Evolutionary conservation across 768 basidiomycete species (phyloP), one percentile per base, ranked within the genome.

Genomic region (Roridomyces roridus): DNA sequence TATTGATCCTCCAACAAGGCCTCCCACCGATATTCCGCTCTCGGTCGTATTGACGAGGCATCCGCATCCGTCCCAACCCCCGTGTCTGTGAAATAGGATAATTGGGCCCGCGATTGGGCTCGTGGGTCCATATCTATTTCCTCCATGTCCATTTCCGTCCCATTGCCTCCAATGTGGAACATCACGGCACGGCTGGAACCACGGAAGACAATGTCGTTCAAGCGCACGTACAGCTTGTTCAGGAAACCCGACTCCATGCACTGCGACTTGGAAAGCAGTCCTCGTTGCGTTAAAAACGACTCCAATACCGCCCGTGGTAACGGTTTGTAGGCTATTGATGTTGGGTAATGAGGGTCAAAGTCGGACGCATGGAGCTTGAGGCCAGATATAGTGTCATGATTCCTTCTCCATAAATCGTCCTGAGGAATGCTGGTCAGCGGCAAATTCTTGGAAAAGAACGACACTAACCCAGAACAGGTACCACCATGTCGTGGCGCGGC

Each of bases 341-440:
- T 80, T 10, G 82, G 79, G 64, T 86, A 92, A 58, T 87, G 80
- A 0, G 91, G 90, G 66, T 87, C 83, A 67, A 92, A 93, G 65
- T 88, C 85, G 0, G 76, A 28, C 3, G 78, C 80, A 63, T 87
- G 76, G 6, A 71, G 75, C 42, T 68, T 51, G 14, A 92, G 68
- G 15, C 73, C 77, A 17, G 72, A 62, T 42, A 89, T 83, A 0
- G 86, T 83, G 40, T 81, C 78, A 63, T 83, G 68, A 66, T 92
- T 91, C 50, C 88, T 76, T 58, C 88, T 76, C 88, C 88, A 92
- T 7, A 90, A 66, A 67, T 91, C 89, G 65, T 92, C 89, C 89
- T 89, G 54, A 18, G 34, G 20, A 46, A n/a, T 9, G 48, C 25
- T 10, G n/a, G 36, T 61, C 26, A 59, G 58, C 8, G 40, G 1